A percentile compares a stretch with the other conserved stretches of the same genome.
Conservation (phyloP, 2,329 filamentous ascomycete species). For the Fusarium napiforme region DNA sequence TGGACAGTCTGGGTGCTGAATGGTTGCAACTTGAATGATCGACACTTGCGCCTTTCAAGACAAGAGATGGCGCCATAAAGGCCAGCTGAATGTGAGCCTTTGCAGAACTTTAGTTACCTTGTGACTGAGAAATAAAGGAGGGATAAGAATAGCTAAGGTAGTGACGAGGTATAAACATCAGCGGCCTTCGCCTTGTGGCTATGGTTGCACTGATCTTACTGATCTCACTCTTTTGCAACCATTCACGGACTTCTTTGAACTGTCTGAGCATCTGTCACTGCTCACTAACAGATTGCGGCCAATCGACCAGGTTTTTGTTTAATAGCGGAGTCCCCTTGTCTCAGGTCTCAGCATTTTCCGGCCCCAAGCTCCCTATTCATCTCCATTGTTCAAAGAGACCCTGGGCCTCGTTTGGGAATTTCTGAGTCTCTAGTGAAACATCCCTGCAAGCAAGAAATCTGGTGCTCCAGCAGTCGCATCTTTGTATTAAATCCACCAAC, state of each 20-base stretch:
- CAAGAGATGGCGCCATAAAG: conserved; percentile 34
- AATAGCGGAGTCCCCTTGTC: conserved; percentile 29
- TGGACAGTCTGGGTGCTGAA: conserved; percentile 14
- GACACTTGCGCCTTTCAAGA: conserved; percentile 33
- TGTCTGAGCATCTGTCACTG: not conserved
- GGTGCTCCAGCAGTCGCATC: conserved; percentile 27
- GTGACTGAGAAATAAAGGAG: not conserved
- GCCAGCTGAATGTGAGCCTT: conserved; percentile 9
- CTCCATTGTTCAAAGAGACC: conserved; percentile 15
- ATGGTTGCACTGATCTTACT: conserved; percentile 15
- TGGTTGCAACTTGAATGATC: conserved; percentile 27
- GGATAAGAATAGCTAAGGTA: not conserved
- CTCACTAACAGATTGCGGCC: not conserved
- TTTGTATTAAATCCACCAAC: conserved; percentile 35
- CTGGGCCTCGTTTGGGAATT: conserved; percentile 4
- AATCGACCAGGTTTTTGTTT: conserved; percentile 14
- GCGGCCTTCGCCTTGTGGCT: conserved; percentile 6
- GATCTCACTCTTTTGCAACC: not conserved
- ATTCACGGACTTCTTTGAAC: conserved; percentile 5
- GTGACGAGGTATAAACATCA: conserved; percentile 24
- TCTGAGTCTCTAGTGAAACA: conserved; percentile 8
- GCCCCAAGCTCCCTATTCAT: conserved; percentile 19
- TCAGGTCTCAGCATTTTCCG: conserved; percentile 32
- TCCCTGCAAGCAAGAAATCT: conserved; percentile 36
- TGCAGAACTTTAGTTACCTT: not conserved